Base-by-base conservation (phyloP, 208 protist species). In the Leishmania martiniquensis region DNA sequence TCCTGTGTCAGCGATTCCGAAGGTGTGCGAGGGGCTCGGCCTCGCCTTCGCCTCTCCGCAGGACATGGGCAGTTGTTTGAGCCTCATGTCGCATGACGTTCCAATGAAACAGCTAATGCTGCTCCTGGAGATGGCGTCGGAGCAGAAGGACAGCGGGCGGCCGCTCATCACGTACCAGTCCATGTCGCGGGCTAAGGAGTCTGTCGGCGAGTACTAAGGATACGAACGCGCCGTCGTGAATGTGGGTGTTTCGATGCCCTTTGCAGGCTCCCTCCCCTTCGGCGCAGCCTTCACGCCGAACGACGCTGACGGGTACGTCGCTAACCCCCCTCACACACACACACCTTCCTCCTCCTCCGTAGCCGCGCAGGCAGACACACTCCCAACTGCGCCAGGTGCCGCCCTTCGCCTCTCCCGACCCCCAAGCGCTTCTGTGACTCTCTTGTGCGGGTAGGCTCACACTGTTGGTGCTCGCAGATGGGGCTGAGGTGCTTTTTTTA, bases 81-180 rank as follows among this genome's bases (percentile, higher is more conserved):
- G 75, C 25, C 65, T 87, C 51, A 75, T 91, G 45, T 80, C 79
- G 37, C 60, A 57, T 10, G 63, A 81, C 54, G 72, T 97, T 55
- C 90, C 91, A 12, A 95, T 97, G 74, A 95, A 95, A 81, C 91
- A 95, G 83, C 78, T 95, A 1, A 78, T 97, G 77, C 85, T 97
- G 62, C 62, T 95, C 25, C 75, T 97, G 32, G 93, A 97, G 81
- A 95, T 95, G 91, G 84, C 90, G 2, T 92, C 89, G 25, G 88
- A 95, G 73, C 71, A 83, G 63, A 74, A 78, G 12, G 65, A 51
- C 42, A 60, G 76, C 15, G 84, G 75, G 25, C 78, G 78, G 34
- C 69, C 76, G 6, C 67, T 83, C 66, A 88, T 86, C 63, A 87
- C 85, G 47, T 77, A 80, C 45, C 42, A 84, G n/a, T 87, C 85